Evolutionary conservation across 1,284 basidiomycete genomes (phyloP).

Genomic region (Coniferiporia weirii): DNA sequence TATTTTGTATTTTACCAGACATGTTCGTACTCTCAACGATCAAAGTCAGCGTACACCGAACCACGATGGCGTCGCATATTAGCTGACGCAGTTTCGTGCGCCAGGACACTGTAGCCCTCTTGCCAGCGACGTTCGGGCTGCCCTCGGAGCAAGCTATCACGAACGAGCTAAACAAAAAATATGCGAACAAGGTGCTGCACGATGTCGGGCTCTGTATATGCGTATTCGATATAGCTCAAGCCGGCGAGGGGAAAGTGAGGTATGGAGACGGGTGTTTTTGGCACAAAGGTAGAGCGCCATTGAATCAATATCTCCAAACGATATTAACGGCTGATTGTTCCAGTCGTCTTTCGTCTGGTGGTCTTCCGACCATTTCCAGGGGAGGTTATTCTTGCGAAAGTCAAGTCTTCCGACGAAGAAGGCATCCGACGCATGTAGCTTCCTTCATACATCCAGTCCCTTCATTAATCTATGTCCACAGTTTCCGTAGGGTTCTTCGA

Average conservation of each 20-base stretch:
- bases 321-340: not conserved
- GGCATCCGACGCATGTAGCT: slow-evolving; percentile 70
- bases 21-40: slow-evolving; percentile 63
- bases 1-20: not conserved
- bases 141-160: slow-evolving; percentile 70
- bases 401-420: slow-evolving; percentile 78
- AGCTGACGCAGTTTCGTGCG: not conserved
- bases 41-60: slow-evolving; percentile 35
- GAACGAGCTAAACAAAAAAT: slow-evolving; percentile 86
- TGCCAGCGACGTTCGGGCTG: slow-evolving; percentile 69
- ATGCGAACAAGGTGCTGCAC: slow-evolving; percentile 89
- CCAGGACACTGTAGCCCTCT: slow-evolving; percentile 75
- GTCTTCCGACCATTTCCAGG: slow-evolving; percentile 90
- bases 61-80: not conserved
- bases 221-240: slow-evolving; percentile 82
- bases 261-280: slow-evolving; percentile 95
- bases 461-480: slow-evolving; percentile 29
- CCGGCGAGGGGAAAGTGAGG: slow-evolving; percentile 86
- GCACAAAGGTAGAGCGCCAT: slow-evolving; percentile 71
- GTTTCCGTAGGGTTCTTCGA: slow-evolving; percentile 93
- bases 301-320: slow-evolving; percentile 3
- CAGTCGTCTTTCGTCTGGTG: slow-evolving; percentile 87
- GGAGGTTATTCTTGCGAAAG: slow-evolving; percentile 86
- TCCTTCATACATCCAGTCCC: slow-evolving; percentile 5
- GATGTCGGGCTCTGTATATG: slow-evolving; percentile 89